phyloP scores from a whole-genome alignment of 805 yeast genomes.

The Lipomyces oligophaga region DNA sequence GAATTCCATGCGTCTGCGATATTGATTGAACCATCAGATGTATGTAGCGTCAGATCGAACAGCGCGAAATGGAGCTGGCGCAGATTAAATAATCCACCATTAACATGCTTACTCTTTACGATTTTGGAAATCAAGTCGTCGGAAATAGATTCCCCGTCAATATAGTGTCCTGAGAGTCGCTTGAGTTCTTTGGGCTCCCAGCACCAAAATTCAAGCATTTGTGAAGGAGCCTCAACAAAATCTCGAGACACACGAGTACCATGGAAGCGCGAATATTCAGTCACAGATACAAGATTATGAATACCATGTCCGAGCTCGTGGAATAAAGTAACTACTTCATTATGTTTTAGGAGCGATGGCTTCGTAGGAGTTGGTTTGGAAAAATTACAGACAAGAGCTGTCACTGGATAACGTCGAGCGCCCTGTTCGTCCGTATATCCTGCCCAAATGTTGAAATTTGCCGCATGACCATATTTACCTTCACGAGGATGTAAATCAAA shows the following conservation, averaged over 20 bases:
- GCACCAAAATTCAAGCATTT: slow-evolving; percentile 83
- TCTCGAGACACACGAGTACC: slow-evolving; percentile 80
- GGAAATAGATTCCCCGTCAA: slow-evolving; percentile 52
- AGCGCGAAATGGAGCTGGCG: slow-evolving; percentile 77
- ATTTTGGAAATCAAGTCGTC: slow-evolving; percentile 55
- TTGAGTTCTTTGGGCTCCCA: slow-evolving; percentile 66
- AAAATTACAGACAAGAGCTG: slow-evolving; percentile 80
- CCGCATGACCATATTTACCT: slow-evolving; percentile 87
- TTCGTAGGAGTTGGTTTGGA: slow-evolving; percentile 66
- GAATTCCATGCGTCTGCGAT: slow-evolving; percentile 60
- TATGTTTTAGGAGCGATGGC: slow-evolving; percentile 72
- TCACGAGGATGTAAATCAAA: slow-evolving; percentile 82
- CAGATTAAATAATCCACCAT: slow-evolving; percentile 65
- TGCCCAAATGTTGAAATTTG: slow-evolving; percentile 66
- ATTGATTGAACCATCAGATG: slow-evolving; percentile 47
- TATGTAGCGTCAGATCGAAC: slow-evolving; percentile 66
- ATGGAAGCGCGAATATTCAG: slow-evolving; percentile 62
- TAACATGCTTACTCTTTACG: slow-evolving; percentile 65
- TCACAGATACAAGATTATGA: slow-evolving; percentile 67
- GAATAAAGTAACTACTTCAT: slow-evolving; percentile 78
- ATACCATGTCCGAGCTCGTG: slow-evolving; percentile 90
- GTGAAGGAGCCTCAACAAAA: slow-evolving; percentile 89
- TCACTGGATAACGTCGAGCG: slow-evolving; percentile 57
- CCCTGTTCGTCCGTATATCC: slow-evolving; percentile 52
- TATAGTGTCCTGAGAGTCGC: slow-evolving; percentile 61